These are phyloP conservation scores for Aureobasidium sp. DNA, from an alignment of 2,329 filamentous ascomycete species.

Conservation along the genomic window DNA sequence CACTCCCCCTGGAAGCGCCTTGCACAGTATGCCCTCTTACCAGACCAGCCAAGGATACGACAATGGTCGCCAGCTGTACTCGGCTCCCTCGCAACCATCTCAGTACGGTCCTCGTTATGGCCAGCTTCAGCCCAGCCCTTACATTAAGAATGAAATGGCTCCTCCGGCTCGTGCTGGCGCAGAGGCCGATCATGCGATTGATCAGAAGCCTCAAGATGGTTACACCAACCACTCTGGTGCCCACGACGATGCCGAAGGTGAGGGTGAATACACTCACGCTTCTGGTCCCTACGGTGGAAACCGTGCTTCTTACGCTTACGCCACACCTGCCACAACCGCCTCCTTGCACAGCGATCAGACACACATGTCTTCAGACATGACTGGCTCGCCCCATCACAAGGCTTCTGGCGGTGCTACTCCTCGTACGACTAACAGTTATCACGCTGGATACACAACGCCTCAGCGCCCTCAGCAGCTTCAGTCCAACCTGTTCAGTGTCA, in stretches of 20 bases:
- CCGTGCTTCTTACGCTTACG: constrained; percentile 70
- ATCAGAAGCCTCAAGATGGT: constrained; percentile 57
- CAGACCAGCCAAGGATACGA: constrained; percentile 67
- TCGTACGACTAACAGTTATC: constrained; percentile 68
- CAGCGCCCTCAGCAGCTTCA: constrained; percentile 60
- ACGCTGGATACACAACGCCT: constrained; percentile 67
- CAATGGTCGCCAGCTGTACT: constrained; percentile 70
- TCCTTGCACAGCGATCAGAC: constrained; percentile 63
- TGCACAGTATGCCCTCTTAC: constrained; percentile 76
- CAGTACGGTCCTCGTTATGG: constrained; percentile 65
- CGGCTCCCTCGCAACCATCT: constrained; percentile 54
- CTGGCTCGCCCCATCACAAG: constrained; percentile 73
- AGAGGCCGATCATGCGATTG: constrained; percentile 55
- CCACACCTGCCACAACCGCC: constrained; percentile 27
- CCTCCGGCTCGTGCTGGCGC: constrained; percentile 61
- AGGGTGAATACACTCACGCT: constrained; percentile 78
- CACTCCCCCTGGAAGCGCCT: constrained; percentile 66
- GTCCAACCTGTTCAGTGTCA: constrained; percentile 79
- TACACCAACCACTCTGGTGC: constrained; percentile 38
- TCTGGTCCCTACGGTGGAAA: constrained; percentile 62
- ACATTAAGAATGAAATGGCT: constrained; percentile 83
- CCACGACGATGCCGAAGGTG: constrained; percentile 26
- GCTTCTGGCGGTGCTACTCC: constrained; percentile 80
- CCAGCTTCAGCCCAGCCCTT: constrained; percentile 49
- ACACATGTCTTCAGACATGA: constrained; percentile 76